These are phyloP conservation scores for Aureobasidium sp. DNA, from an alignment of 2,329 filamentous ascomycete genomes.

Conservation along the genomic window DNA sequence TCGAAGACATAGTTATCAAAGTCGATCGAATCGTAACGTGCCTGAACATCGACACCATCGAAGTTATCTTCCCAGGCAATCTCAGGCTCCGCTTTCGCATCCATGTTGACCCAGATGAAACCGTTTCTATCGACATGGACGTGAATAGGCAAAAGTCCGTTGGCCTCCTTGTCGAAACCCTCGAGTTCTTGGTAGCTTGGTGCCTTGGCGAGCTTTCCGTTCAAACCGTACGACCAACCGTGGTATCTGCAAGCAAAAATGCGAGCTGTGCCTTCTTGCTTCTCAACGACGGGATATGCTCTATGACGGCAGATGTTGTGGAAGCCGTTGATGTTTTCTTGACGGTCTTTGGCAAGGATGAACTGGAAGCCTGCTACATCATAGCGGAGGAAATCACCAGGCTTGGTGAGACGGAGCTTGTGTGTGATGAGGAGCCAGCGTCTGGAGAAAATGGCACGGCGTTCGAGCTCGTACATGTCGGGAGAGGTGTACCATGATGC, in stretches of 20 bases:
- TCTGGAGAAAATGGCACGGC: constrained; percentile 44
- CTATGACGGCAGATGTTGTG: constrained; percentile 58
- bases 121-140: constrained; percentile 47
- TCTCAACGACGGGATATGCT: constrained; percentile 52
- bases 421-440: constrained; percentile 53
- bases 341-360: constrained; percentile 45
- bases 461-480: constrained; percentile 41
- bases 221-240: constrained; percentile 55
- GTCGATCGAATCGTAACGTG: constrained; percentile 39
- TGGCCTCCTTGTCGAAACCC: constrained; percentile 51
- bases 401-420: constrained; percentile 43
- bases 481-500: constrained; percentile 40
- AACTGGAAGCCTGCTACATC: constrained; percentile 51
- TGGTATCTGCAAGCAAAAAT: constrained; percentile 56
- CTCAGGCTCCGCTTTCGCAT: constrained; percentile 38
- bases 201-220: constrained; percentile 53
- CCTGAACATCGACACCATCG: constrained; percentile 39
- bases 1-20: constrained; percentile 51
- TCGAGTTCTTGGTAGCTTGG: constrained; percentile 51
- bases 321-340: constrained; percentile 51
- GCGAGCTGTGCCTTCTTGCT: constrained; percentile 44
- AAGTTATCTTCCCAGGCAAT: constrained; percentile 48
- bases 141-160: constrained; percentile 51
- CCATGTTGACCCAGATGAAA: constrained; percentile 55
- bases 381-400: constrained; percentile 52